Conservation (phyloP, 805 yeast species). For the Sungouiozyma intestinalis region DNA sequence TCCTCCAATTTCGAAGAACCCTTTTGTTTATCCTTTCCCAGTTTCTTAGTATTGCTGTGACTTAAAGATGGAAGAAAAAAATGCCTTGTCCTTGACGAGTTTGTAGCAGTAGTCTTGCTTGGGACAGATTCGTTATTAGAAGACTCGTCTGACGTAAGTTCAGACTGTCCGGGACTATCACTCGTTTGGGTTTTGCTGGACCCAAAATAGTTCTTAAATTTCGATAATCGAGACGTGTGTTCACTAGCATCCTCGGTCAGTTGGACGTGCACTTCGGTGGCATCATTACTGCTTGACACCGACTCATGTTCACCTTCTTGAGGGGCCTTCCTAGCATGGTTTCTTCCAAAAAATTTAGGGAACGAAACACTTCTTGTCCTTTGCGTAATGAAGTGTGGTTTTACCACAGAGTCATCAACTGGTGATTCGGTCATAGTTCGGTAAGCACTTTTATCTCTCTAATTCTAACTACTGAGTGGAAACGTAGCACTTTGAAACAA, state of each 20-base stretch:
- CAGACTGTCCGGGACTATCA: not conserved
- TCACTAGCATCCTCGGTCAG: not conserved
- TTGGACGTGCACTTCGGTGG: not conserved
- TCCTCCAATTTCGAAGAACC: not conserved
- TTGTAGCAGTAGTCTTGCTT: not conserved
- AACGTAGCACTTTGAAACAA: not conserved
- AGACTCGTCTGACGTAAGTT: not conserved
- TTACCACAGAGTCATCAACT: not conserved
- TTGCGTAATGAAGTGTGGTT: not conserved
- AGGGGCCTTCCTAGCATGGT: not conserved
- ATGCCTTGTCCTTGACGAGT: not conserved
- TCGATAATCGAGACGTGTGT: not conserved
- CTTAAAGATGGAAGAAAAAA: not conserved
- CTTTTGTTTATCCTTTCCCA: not conserved
- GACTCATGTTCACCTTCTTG: not conserved
- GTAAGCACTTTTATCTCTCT: not conserved
- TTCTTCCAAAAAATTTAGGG: conserved; percentile 3
- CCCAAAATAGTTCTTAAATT: not conserved
- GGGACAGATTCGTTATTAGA: not conserved
- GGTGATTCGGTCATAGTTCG: not conserved
- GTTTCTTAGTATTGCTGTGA: not conserved
- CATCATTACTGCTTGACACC: not conserved
- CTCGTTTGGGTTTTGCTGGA: not conserved
- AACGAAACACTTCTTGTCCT: conserved; percentile 3
- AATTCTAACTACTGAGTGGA: not conserved